These are phyloP conservation scores for Pythium rhizo-oryzae DNA, from an alignment of 352 stramenopile species.

Conservation along the genomic window DNA sequence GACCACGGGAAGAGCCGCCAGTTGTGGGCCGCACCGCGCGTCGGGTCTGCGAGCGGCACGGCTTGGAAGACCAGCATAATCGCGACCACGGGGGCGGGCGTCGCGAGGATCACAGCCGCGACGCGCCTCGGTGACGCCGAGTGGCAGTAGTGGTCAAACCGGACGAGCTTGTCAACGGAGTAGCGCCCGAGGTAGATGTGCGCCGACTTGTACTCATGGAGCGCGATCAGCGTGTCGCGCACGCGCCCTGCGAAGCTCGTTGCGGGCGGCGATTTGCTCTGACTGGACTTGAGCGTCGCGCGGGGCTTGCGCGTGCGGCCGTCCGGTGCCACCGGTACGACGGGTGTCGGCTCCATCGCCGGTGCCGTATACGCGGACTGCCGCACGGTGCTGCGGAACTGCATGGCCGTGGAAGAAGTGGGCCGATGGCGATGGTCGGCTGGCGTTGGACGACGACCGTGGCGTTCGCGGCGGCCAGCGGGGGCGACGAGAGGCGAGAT, in stretches of 20 bases:
- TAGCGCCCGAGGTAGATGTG: conserved; percentile 15
- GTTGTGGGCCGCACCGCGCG: conserved; percentile 7
- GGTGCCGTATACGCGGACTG: not conserved
- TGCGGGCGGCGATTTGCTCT: not conserved
- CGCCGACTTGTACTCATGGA: conserved; percentile 7
- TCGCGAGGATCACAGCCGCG: not conserved
- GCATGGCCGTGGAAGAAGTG: not conserved
- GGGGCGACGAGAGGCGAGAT: too few species aligned
- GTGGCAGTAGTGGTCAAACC: conserved; percentile 20
- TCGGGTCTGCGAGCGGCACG: conserved; percentile 13
- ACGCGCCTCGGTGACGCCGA: not conserved
- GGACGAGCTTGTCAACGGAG: conserved; percentile 24
- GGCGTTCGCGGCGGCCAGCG: too few species aligned
- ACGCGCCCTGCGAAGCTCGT: not conserved
- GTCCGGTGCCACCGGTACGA: not conserved
- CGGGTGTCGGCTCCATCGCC: not conserved
- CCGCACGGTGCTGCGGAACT: not conserved
- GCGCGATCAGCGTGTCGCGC: not conserved
- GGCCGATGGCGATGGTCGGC: not conserved
- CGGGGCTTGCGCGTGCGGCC: not conserved
- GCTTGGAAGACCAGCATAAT: conserved; percentile 3
- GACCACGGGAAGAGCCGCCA: not conserved
- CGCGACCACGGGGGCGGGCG: not conserved
- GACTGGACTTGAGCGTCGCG: too few species aligned
- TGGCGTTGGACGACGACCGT: not conserved